Percentiles rank a stretch among this genome's conserved stretches.
Conservation (phyloP, 768 basidiomycete genomes). For the Lentinus brumalis region DNA sequence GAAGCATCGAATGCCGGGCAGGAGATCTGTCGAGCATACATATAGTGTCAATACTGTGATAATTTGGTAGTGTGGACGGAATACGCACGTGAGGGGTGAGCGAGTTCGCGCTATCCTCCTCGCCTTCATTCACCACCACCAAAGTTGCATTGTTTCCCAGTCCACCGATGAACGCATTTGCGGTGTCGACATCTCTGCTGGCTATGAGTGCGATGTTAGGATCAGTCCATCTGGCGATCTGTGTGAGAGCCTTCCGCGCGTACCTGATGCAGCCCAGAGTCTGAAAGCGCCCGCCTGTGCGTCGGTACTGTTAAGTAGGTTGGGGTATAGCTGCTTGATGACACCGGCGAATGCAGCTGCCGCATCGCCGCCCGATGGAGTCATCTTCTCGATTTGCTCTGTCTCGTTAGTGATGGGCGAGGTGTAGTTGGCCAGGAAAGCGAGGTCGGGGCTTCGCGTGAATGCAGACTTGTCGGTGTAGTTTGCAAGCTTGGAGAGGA, state of each 20-base stretch:
- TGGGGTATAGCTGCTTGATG: slow-evolving; percentile 11
- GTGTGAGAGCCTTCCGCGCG: background rate
- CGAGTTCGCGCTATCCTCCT: slow-evolving; percentile 17
- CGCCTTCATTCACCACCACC: slow-evolving; percentile 18
- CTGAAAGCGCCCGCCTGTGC: slow-evolving; percentile 3
- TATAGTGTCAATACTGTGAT: background rate
- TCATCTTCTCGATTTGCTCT: slow-evolving; percentile 22
- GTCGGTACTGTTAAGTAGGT: slow-evolving; percentile 7
- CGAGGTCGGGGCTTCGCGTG: slow-evolving; percentile 5
- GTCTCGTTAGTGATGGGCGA: slow-evolving; percentile 21
- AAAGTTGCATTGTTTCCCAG: slow-evolving; percentile 12
- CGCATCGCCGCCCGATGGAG: slow-evolving; percentile 15
- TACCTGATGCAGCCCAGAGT: slow-evolving; percentile 21
- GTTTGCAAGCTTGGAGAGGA: slow-evolving; percentile 19
- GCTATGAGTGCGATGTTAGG: background rate
- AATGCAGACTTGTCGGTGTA: slow-evolving; percentile 15
- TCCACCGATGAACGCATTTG: slow-evolving; percentile 12
- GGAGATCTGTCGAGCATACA: slow-evolving; percentile 1
- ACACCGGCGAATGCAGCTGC: slow-evolving; percentile 20
- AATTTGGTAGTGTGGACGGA: too few species aligned
- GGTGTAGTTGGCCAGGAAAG: slow-evolving; percentile 17
- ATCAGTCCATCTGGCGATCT: background rate
- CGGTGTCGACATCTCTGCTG: slow-evolving; percentile 17
- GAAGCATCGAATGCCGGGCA: slow-evolving; percentile 19
- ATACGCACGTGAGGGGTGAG: slow-evolving; percentile 21